Conservation (phyloP, 495 filamentous ascomycete species). For the Hypoxylon intermedium region DNA sequence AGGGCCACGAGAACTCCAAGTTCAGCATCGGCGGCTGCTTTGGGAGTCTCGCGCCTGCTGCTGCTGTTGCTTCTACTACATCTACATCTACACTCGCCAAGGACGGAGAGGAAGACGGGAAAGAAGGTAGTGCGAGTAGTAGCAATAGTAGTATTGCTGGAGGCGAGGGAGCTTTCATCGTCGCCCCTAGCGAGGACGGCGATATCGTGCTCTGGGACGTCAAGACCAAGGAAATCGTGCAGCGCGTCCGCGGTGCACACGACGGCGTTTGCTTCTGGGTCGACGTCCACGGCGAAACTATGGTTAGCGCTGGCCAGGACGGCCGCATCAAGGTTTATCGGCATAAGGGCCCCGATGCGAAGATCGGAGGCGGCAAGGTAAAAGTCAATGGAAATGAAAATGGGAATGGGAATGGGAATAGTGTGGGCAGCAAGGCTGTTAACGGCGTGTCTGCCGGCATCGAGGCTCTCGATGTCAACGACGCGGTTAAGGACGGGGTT, state of each 20-base stretch:
- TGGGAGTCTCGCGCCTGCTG: slow-evolving; percentile 64
- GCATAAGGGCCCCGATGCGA: slow-evolving; percentile 26
- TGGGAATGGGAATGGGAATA: not conserved
- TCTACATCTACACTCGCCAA: slow-evolving; percentile 81
- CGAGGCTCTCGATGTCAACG: not conserved
- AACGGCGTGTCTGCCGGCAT: slow-evolving; percentile 10
- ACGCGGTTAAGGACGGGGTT: not conserved
- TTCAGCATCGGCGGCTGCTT: slow-evolving; percentile 85
- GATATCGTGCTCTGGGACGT: slow-evolving; percentile 90
- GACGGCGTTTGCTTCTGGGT: slow-evolving; percentile 85
- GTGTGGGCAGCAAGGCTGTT: not conserved
- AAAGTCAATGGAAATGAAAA: no score
- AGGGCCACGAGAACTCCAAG: slow-evolving; percentile 85
- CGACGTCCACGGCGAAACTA: slow-evolving; percentile 59
- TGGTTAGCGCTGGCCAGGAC: slow-evolving; percentile 58
- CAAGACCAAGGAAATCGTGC: slow-evolving; percentile 78
- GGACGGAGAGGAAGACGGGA: no score
- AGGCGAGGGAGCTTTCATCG: slow-evolving; percentile 62
- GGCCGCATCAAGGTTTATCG: slow-evolving; percentile 50
- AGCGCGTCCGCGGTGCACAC: slow-evolving; percentile 71
- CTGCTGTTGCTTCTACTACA: no score
- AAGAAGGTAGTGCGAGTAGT: slow-evolving; percentile 53
- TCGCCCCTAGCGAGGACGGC: slow-evolving; percentile 87
- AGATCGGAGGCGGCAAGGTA: no score
- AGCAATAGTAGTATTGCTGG: not conserved